Conservation (phyloP, 2,329 filamentous ascomycete genomes). For the Clonostachys solani region DNA sequence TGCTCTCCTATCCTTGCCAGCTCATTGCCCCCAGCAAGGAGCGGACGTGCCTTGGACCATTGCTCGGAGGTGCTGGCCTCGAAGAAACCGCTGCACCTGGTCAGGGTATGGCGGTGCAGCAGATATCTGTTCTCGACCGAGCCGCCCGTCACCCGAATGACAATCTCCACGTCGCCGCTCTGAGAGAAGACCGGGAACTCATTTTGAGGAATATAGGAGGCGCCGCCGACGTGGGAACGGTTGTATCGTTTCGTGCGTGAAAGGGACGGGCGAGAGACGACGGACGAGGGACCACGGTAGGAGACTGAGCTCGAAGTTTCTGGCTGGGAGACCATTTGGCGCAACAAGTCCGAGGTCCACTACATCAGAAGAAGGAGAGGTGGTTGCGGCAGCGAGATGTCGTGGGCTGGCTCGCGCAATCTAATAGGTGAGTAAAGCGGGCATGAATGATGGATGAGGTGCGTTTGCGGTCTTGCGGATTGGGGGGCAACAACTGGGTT, state of each 20-base stretch:
- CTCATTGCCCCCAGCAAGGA: constrained; percentile 29
- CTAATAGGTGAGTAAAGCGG: no score
- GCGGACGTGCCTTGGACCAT: constrained; percentile 46
- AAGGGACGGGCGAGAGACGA: constrained; percentile 59
- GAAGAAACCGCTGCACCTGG: constrained; percentile 91
- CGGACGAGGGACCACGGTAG: constrained; percentile 28
- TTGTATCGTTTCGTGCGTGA: constrained; percentile 67
- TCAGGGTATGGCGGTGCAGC: constrained; percentile 80
- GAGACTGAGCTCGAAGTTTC: constrained; percentile 29
- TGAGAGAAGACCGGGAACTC: constrained; percentile 90
- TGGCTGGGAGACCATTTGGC: constrained; percentile 7
- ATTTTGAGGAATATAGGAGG: constrained; percentile 69
- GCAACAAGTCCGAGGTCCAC: neutral
- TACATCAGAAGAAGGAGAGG: neutral
- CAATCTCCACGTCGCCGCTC: constrained; percentile 88
- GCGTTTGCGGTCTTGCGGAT: no score
- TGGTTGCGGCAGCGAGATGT: neutral
- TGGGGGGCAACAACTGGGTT: no score
- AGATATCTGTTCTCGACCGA: constrained; percentile 71
- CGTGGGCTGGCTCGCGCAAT: neutral
- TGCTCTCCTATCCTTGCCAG: constrained; percentile 51
- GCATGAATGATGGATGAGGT: no score
- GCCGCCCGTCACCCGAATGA: constrained; percentile 56
- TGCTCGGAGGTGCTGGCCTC: constrained; percentile 78
- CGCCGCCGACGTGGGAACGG: constrained; percentile 74